A percentile compares a stretch with the other conserved stretches of the same genome.
phyloP scores from a whole-genome alignment of 1,139 yeast species.

The Hansenula sp. region DNA sequence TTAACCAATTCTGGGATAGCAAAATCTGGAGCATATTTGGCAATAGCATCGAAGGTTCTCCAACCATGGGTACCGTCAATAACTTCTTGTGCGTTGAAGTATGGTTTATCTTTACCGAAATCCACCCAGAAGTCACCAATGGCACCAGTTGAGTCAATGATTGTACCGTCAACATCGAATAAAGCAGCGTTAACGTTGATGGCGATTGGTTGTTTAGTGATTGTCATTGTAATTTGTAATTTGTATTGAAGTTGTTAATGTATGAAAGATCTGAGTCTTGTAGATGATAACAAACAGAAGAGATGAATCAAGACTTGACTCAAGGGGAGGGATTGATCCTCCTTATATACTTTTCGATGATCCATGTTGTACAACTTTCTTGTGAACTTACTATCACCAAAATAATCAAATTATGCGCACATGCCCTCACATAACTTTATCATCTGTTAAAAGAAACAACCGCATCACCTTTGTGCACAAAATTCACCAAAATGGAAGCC shows the following conservation, averaged over 20 bases:
- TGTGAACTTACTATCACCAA: neutral
- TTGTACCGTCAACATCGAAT: conserved; percentile 82
- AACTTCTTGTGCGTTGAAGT: conserved; percentile 69
- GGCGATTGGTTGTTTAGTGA: conserved; percentile 24
- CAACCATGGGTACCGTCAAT: conserved; percentile 76
- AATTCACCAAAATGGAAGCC: too few relatives aligned
- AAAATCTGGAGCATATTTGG: conserved; percentile 69
- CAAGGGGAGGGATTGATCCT: neutral
- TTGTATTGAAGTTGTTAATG: neutral
- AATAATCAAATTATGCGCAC: neutral
- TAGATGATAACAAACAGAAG: too few relatives aligned
- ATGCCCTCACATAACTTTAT: neutral
- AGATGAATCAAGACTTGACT: neutral
- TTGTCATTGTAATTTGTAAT: conserved; percentile 12
- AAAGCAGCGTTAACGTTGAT: conserved; percentile 38
- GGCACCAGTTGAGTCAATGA: conserved; percentile 76
- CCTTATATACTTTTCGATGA: neutral
- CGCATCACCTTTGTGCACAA: neutral
- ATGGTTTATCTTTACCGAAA: conserved; percentile 66
- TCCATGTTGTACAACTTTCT: neutral
- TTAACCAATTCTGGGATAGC: conserved; percentile 63
- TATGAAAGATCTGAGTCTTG: too few relatives aligned
- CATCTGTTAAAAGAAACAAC: neutral
- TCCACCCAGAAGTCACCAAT: conserved; percentile 78
- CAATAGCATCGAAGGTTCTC: conserved; percentile 75